Evolutionary conservation across 495 filamentous ascomycete species (phyloP), one percentile per base, ranked within the genome.

Genomic region (Parathielavia appendiculata): DNA sequence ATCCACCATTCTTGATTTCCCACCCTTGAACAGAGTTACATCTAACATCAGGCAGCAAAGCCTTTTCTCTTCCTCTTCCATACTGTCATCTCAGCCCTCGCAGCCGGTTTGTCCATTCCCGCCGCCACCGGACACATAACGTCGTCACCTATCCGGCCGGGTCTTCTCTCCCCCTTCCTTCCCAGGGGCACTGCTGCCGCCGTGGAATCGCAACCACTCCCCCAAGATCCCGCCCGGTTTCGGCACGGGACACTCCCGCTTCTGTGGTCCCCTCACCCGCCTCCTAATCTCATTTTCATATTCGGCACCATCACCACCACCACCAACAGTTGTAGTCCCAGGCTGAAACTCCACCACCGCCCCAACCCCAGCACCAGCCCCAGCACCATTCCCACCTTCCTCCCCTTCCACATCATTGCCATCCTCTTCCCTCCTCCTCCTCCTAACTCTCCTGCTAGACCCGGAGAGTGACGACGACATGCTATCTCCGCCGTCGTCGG

Each of bases 161-260:
- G 44, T 67, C 57, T 17, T 69, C 51, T 17, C 22, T 45, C 19
- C 20, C 12, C n/a, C 22, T 17, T 35, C 46, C 13, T 36, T 26
- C 53, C 26, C 22, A 19, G 2, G 45, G 32, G 11, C 19, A 4
- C 66, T 66, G 26, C 26, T 30, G 3, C 26, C 26, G 5, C 66
- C 67, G 30, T 69, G 77, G 64, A 93, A 86, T 1, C 90, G 90
- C 61, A 96, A 72, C 40, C 92, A 65, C 67, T 87, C 80, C 20
- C 88, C 88, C 52, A 93, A 71, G 13, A 89, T 69, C 11, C 89
- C 90, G 17, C 80, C 76, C 1, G 90, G 91, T 65, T 95, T 95
- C 5, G 91, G 91, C 2, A 96, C 86, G 0, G 90, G 91, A 64
- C 91, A 96, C 68, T 91, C 79, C 51, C 75, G 76, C 34, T 34